These are phyloP conservation scores for Boletus edulis DNA, from an alignment of 768 basidiomycete species.

Conservation along the genomic window DNA sequence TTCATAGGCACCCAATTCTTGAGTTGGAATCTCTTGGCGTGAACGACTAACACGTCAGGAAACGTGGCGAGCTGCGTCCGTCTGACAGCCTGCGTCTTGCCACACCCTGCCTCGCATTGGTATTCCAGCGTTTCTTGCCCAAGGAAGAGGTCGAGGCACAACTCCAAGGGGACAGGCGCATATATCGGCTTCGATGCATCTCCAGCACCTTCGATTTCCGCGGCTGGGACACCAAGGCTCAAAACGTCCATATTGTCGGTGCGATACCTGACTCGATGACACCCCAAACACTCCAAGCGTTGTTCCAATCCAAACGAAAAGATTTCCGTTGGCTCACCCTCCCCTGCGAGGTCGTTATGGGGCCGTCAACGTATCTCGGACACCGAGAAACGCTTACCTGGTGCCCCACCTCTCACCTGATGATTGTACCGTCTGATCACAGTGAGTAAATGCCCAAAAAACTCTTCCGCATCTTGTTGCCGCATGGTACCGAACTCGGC, in stretches of 20 bases:
- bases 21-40: conserved; percentile 92
- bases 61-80: conserved; percentile 78
- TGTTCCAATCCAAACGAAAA: conserved; percentile 88
- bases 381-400: conserved; percentile 18
- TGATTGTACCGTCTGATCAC: conserved; percentile 65
- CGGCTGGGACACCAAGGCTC: conserved; percentile 77
- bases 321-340: conserved; percentile 63
- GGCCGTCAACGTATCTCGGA: not conserved
- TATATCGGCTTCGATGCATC: conserved; percentile 50
- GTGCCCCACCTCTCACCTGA: conserved; percentile 40
- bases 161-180: conserved; percentile 54
- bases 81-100: conserved; percentile 65
- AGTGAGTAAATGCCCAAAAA: conserved; percentile 78
- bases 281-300: conserved; percentile 76
- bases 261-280: conserved; percentile 79
- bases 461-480: conserved; percentile 97
- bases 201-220: conserved; percentile 25
- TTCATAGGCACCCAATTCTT: conserved; percentile 97
- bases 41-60: conserved; percentile 84
- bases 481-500: conserved; percentile 94
- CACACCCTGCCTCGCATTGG: conserved; percentile 70
- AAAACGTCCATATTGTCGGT: conserved; percentile 73
- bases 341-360: not conserved
- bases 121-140: conserved; percentile 72
- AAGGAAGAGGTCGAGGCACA: conserved; percentile 57